These are phyloP conservation scores for Entoloma clypeatum DNA, from an alignment of 1,284 basidiomycete genomes.

Conservation along the genomic window DNA sequence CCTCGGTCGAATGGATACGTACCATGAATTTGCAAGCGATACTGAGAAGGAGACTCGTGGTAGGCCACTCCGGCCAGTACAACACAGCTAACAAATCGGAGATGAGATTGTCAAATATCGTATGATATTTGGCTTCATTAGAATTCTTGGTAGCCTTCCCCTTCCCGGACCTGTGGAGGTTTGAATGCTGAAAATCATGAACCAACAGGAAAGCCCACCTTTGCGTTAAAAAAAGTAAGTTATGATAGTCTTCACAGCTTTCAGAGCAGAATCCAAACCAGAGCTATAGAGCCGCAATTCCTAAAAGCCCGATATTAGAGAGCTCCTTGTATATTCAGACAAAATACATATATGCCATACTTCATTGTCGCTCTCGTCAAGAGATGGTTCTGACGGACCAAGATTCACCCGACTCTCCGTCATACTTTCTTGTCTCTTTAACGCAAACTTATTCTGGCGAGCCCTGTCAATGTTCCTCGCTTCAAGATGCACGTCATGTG, in stretches of 20 bases:
- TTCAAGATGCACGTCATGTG: slow-evolving; percentile 70
- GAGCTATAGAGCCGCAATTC: slow-evolving; percentile 65
- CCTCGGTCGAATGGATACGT: too few relatives aligned
- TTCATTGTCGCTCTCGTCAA: slow-evolving; percentile 66
- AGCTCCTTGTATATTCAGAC: not conserved
- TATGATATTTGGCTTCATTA: slow-evolving; percentile 87
- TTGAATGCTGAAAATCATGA: not conserved
- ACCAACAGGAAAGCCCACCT: slow-evolving; percentile 45
- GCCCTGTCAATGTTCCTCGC: slow-evolving; percentile 58
- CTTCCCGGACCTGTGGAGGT: slow-evolving; percentile 60
- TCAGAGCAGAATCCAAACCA: slow-evolving; percentile 76
- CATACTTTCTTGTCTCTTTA: slow-evolving; percentile 57
- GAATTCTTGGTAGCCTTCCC: slow-evolving; percentile 83
- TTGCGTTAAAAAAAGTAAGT: slow-evolving; percentile 79
- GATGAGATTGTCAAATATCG: slow-evolving; percentile 87
- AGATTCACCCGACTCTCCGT: slow-evolving; percentile 37
- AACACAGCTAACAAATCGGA: slow-evolving; percentile 86
- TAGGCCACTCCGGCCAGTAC: slow-evolving; percentile 97
- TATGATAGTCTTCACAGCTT: slow-evolving; percentile 83
- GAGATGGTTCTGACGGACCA: slow-evolving; percentile 39
- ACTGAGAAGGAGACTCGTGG: slow-evolving; percentile 75
- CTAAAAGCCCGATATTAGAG: slow-evolving; percentile 29
- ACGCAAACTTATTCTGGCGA: slow-evolving; percentile 56
- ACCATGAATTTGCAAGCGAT: slow-evolving; percentile 85
- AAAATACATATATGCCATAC: slow-evolving; percentile 33